A percentile compares a stretch with the other conserved stretches of the same genome.
These are phyloP conservation scores for Amylostereum chailletii DNA, from an alignment of 1,284 basidiomycete species.

Conservation along the genomic window DNA sequence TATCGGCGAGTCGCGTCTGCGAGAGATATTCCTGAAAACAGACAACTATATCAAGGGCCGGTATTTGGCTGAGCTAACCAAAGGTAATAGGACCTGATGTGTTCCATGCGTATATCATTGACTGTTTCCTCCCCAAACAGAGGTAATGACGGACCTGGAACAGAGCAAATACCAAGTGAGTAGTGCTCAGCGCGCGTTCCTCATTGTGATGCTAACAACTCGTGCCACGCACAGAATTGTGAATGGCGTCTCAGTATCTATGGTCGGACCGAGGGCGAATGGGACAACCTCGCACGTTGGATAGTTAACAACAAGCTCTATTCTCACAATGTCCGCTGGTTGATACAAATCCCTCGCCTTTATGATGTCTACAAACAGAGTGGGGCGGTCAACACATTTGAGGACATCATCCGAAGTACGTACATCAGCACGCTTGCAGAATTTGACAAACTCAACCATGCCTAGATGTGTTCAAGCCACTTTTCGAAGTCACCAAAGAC, in stretches of 20 bases:
- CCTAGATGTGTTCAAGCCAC: constrained; percentile 83
- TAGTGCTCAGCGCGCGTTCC: neutral
- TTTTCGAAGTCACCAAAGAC: constrained; percentile 96
- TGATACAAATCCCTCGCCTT: constrained; percentile 92
- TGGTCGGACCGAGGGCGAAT: constrained; percentile 74
- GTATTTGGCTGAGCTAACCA: constrained; percentile 93
- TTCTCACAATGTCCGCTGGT: constrained; percentile 97
- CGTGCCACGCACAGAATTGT: constrained; percentile 48
- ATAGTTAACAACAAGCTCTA: constrained; percentile 89
- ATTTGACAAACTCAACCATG: neutral
- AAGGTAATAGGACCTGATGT: constrained; percentile 38
- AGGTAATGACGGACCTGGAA: constrained; percentile 94
- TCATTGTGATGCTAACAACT: neutral
- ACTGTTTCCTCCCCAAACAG: constrained; percentile 30
- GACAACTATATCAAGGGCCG: constrained; percentile 90
- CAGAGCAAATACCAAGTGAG: constrained; percentile 95
- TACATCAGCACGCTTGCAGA: constrained; percentile 11
- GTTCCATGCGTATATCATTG: neutral
- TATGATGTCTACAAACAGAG: constrained; percentile 96
- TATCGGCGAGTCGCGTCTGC: constrained; percentile 88
- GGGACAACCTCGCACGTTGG: constrained; percentile 99
- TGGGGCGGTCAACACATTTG: constrained; percentile 81
- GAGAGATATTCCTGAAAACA: constrained; percentile 98
- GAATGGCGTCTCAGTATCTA: constrained; percentile 99
- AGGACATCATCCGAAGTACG: constrained; percentile 86